Evolutionary conservation across 495 filamentous ascomycete genomes (phyloP), one percentile per base, ranked within the genome.

Genomic region (Penicillium simplicissimum): DNA sequence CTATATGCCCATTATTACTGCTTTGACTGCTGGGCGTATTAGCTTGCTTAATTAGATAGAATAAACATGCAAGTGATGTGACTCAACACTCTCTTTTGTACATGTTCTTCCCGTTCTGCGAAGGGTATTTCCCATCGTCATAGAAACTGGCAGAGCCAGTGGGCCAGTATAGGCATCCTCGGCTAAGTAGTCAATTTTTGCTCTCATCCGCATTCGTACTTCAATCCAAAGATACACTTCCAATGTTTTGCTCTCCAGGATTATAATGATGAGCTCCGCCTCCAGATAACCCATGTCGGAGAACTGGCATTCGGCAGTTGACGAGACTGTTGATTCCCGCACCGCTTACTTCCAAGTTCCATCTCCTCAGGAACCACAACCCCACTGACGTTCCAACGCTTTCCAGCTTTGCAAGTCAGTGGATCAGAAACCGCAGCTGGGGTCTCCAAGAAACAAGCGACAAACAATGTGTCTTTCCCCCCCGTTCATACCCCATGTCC

Each of bases 11-110:
- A 76, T 78, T 57, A 37, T 74, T 10, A 62, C 61, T 63, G 65
- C 68, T 4, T 58, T 78, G 53, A 73, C 73, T 23, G 73, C 76
- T 21, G 76, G 76, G 48, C 73, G 71, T 17, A 78, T 76, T 43
- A 76, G 70, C 62, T 61, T 78, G 35, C 59, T 76, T 40, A 78
- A 76, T 52, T 78, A 71, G 49, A 55, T 14, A 13, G 5, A 2
- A 21, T 49, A 28, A 19, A 28, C 4, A 15, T 31, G 21, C 4
- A 31, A 15, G 15, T 48, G 42, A 21, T 45, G 5, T 33, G 13
- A 10, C n/a, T 33, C 48, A 33, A 35, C 28, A 2, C 28, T 31
- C 28, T 31, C 4, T 31, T 31, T 31, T 31, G 28, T 31, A 2
- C 28, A 31, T 31, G 28, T 31, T 31, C 28, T 7, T 31, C 28